Base-by-base conservation (phyloP, 805 yeast genomes). In the Yamadazyma olivae region DNA sequence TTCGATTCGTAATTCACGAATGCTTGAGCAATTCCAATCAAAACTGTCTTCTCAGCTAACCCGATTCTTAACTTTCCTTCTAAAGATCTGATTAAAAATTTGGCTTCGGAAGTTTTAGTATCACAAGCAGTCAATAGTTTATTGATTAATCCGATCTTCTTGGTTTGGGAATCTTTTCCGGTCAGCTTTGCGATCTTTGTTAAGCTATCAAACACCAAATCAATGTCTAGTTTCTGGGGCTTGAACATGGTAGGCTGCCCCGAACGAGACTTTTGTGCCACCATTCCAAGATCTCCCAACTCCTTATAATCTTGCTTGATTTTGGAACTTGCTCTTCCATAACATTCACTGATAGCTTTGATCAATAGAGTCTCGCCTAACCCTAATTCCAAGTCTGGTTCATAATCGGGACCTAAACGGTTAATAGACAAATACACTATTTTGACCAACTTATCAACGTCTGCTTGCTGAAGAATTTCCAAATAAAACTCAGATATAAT, bases 11-110 rank as follows among this genome's bases (percentile, higher is more conserved):
- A 75, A 13, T 73, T 71, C 2, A 81, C 70, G 43, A 90, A 74
- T 0, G 97, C 95, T 53, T 87, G 93, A 0, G 96, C 84, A 30
- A 93, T 64, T 0, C 95, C 82, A 1, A 83, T 76, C 30, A 91
- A 67, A 0, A 93, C 95, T 0, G 96, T 83, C 54, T 91, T 91
- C 49, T 91, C 98, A 0, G 97, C 98, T 46, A 91, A 72, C 3
- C 95, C 95, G 41, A 93, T 93, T 47, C 99, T 73, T 43, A 93
- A 64, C 48, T 91, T 93, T 1, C 98, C 96, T 56, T 93, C 98
- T 38, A 93, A 61, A 5, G 95, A 85, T 47, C 99, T 74, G 43
- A 93, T 84, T 43, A 93, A 67, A 52, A 80, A 93, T 55, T 91
- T 93, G 10, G 98, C 95, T 59, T 93, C 99, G 38, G 46, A 54